These are phyloP conservation scores for Pyrenophora graminea DNA, from an alignment of 2,329 filamentous ascomycete genomes.

Conservation along the genomic window DNA sequence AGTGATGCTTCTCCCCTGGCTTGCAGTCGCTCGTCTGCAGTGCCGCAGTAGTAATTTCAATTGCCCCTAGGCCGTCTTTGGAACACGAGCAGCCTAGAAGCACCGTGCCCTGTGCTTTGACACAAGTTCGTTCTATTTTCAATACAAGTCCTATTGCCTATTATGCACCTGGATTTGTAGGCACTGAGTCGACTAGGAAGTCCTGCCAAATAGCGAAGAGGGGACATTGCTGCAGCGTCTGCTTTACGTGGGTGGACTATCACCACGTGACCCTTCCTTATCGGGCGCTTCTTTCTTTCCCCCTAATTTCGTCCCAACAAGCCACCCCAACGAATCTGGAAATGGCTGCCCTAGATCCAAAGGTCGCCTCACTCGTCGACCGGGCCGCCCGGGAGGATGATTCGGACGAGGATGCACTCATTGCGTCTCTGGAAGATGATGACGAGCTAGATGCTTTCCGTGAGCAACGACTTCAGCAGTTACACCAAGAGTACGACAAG, in stretches of 20 bases:
- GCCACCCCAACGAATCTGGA: conserved; percentile 15
- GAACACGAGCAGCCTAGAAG: conserved; percentile 24
- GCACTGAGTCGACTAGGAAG: too few species aligned
- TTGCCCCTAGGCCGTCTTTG: conserved; percentile 29
- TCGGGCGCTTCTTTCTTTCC: conserved; percentile 12
- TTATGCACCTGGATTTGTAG: background rate
- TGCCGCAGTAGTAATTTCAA: conserved; percentile 31
- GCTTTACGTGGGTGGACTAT: conserved; percentile 3
- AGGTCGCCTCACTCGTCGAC: conserved; percentile 58
- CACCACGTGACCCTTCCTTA: conserved; percentile 24
- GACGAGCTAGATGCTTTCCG: conserved; percentile 59
- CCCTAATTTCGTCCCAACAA: conserved; percentile 24
- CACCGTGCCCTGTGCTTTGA: conserved; percentile 11
- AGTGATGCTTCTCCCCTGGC: conserved; percentile 34
- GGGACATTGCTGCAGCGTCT: background rate
- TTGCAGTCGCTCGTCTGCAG: conserved; percentile 18
- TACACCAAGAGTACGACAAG: conserved; percentile 60
- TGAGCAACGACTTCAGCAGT: conserved; percentile 61
- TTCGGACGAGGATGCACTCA: conserved; percentile 63
- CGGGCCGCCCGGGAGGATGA: conserved; percentile 48
- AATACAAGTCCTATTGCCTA: background rate
- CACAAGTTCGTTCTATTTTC: conserved; percentile 13
- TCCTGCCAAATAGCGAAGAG: background rate
- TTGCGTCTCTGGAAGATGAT: conserved; percentile 63
- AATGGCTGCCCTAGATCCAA: conserved; percentile 56